These are phyloP conservation scores for Venturia oleaginea DNA, from an alignment of 2,329 filamentous ascomycete genomes.

Conservation along the genomic window DNA sequence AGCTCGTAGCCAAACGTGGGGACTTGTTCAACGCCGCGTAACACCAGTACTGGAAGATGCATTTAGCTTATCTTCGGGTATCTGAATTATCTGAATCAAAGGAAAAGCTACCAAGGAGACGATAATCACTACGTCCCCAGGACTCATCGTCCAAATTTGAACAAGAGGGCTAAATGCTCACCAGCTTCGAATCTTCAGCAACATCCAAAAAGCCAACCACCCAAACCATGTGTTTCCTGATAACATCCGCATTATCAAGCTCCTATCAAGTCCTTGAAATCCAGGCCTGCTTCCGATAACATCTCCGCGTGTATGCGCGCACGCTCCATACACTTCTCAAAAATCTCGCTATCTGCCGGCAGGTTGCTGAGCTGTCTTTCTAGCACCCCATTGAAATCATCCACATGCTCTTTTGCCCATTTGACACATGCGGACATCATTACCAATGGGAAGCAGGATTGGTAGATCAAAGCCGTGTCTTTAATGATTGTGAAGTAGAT, in stretches of 20 bases:
- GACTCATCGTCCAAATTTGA: too few relatives aligned
- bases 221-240: not conserved
- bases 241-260: not conserved
- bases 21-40: too few relatives aligned
- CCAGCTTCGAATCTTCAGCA: not conserved
- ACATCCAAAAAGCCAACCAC: not conserved
- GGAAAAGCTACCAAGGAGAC: too few relatives aligned
- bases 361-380: slow-evolving; percentile 80
- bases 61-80: too few relatives aligned
- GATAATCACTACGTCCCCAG: too few relatives aligned
- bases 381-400: slow-evolving; percentile 78
- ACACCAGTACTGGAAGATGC: too few relatives aligned
- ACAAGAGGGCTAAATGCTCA: not conserved
- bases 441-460: slow-evolving; percentile 63
- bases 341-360: slow-evolving; percentile 63
- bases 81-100: too few relatives aligned
- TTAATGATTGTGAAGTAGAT: slow-evolving; percentile 92
- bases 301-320: slow-evolving; percentile 73
- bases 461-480: slow-evolving; percentile 86
- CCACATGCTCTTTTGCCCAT: slow-evolving; percentile 94
- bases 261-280: slow-evolving; percentile 70
- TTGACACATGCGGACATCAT: slow-evolving; percentile 94
- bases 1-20: too few relatives aligned
- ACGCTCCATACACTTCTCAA: slow-evolving; percentile 73
- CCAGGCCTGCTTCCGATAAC: slow-evolving; percentile 76